A percentile compares a stretch with the other conserved stretches of the same genome.
phyloP scores from a whole-genome alignment of 176 grass and related monocot genomes.

The Puya raimondii region DNA sequence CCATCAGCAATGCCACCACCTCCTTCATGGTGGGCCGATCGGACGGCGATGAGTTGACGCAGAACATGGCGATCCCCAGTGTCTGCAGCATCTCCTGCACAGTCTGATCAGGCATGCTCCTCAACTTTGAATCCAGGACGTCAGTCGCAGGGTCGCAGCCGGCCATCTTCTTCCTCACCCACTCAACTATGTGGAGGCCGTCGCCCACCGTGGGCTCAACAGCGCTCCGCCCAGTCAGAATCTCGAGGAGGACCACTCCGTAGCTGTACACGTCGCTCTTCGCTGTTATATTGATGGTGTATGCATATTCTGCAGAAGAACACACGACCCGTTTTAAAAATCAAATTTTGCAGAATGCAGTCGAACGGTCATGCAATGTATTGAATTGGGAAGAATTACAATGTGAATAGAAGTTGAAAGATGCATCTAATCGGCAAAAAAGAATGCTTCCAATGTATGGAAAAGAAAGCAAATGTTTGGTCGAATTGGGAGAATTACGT shows the following conservation, averaged over 20 bases:
- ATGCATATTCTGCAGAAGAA: conserved; percentile 62
- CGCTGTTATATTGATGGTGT: conserved; percentile 81
- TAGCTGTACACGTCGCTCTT: conserved; percentile 97
- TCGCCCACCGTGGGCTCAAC: conserved; percentile 45
- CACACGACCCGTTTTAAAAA: conserved; percentile 3
- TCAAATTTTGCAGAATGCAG: neutral
- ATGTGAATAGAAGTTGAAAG: no score
- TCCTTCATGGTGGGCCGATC: conserved; percentile 97
- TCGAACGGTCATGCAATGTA: neutral
- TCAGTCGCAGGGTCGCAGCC: conserved; percentile 68
- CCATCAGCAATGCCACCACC: conserved; percentile 87
- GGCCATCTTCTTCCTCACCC: conserved; percentile 93
- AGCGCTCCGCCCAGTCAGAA: conserved; percentile 65
- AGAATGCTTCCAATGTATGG: neutral
- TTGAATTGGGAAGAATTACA: neutral
- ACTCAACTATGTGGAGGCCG: conserved; percentile 89
- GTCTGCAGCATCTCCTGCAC: conserved; percentile 95
- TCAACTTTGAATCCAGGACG: conserved; percentile 69
- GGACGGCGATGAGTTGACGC: conserved; percentile 59
- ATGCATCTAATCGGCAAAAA: neutral
- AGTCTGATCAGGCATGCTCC: conserved; percentile 73
- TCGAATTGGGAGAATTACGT: neutral
- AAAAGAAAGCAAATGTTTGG: neutral
- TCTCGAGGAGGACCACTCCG: conserved; percentile 85
- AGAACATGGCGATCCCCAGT: conserved; percentile 79